phyloP scores from a whole-genome alignment of 352 stramenopile genomes.

The Phytophthora chlamydospora region DNA sequence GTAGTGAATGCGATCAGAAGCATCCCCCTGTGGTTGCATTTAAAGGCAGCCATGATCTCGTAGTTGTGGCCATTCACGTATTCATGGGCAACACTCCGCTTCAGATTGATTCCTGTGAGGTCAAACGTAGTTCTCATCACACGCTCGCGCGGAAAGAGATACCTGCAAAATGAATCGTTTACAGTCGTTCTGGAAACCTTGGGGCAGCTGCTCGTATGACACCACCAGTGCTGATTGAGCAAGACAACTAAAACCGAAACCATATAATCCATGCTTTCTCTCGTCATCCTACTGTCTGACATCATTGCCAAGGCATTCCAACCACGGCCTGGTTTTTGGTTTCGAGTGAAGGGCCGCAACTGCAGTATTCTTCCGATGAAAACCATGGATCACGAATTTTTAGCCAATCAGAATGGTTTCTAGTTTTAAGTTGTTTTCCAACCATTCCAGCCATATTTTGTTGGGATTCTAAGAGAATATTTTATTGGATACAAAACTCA shows the following conservation, averaged over 20 bases:
- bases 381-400: no score
- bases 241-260: conserved; percentile 1
- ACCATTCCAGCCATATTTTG: no score
- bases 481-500: no score
- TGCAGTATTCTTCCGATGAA: no score
- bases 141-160: conserved; percentile 5
- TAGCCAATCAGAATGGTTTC: no score
- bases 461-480: no score
- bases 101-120: neutral
- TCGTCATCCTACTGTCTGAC: neutral
- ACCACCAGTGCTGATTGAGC: conserved; percentile 3
- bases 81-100: neutral
- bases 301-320: no score
- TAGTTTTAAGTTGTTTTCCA: no score
- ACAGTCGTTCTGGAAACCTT: conserved; percentile 2
- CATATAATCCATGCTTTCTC: conserved; percentile 2
- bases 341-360: no score
- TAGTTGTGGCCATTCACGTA: neutral
- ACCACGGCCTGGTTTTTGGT: no score
- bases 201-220: conserved; percentile 3
- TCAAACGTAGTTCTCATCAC: neutral
- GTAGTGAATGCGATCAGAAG: conserved; percentile 1
- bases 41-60: conserved; percentile 4
- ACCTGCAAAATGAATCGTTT: conserved; percentile 1
- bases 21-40: neutral